phyloP scores from a whole-genome alignment of 2,329 filamentous ascomycete genomes.

The Exophiala dermatitidis region DNA sequence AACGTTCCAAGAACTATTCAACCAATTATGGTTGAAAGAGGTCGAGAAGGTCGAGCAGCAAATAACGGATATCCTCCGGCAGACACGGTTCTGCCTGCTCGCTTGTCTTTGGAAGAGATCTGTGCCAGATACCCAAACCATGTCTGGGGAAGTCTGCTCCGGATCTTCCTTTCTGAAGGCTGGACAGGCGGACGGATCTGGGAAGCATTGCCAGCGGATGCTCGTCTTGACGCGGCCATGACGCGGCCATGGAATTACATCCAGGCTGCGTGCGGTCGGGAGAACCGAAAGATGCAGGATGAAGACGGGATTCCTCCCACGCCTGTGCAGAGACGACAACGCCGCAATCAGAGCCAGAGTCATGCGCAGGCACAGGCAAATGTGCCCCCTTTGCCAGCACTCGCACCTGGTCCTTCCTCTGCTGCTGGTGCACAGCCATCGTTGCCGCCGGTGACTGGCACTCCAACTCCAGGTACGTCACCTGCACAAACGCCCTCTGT shows the following conservation, averaged over 20 bases:
- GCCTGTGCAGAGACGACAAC: neutral
- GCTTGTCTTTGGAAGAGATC: constrained; percentile 17
- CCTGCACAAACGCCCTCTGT: no score
- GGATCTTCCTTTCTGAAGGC: constrained; percentile 22
- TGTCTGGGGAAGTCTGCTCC: constrained; percentile 21
- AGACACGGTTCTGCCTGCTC: constrained; percentile 12
- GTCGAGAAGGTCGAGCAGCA: neutral
- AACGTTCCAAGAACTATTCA: constrained; percentile 4
- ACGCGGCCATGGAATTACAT: constrained; percentile 24
- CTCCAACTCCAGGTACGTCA: no score
- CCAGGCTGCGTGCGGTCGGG: constrained; percentile 19
- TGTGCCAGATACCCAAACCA: constrained; percentile 20
- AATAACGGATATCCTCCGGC: neutral
- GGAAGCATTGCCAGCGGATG: constrained; percentile 11
- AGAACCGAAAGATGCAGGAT: constrained; percentile 16
- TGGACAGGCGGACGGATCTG: constrained; percentile 19
- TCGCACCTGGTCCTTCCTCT: no score
- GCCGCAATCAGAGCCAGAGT: neutral
- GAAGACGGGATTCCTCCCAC: constrained; percentile 4
- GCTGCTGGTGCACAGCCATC: no score
- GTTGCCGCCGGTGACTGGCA: no score
- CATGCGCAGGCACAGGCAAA: no score
- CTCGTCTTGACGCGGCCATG: neutral
- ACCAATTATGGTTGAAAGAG: constrained; percentile 1
- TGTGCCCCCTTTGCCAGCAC: no score